phyloP scores from a whole-genome alignment of 116 monocot species.

The Iris pallida region DNA sequence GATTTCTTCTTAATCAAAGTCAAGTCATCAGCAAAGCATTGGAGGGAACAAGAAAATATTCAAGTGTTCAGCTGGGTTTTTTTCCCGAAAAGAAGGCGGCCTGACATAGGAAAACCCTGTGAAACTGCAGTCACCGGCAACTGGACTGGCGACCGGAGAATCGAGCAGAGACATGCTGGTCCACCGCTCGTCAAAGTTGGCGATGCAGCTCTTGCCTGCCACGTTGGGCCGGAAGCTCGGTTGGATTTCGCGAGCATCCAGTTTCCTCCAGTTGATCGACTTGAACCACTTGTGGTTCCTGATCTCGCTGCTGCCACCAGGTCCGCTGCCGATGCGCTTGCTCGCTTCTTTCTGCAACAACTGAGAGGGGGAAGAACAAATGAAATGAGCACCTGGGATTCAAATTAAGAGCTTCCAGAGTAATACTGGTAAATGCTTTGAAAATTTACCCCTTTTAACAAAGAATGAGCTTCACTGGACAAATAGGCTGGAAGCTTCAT shows the following conservation, averaged over 20 bases:
- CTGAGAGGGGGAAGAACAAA: constrained; percentile 24
- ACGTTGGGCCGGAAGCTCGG: constrained; percentile 78
- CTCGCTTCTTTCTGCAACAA: constrained; percentile 75
- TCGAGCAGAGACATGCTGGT: constrained; percentile 59
- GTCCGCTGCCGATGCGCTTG: constrained; percentile 65
- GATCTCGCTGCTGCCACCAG: constrained; percentile 60
- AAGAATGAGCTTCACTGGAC: constrained; percentile 73
- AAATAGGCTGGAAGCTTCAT: constrained; percentile 73
- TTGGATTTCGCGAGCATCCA: constrained; percentile 53
- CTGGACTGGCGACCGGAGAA: constrained; percentile 70
- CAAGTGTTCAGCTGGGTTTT: constrained; percentile 14
- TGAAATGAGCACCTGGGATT: background rate
- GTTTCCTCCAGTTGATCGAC: constrained; percentile 71
- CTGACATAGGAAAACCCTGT: constrained; percentile 63
- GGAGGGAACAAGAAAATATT: background rate
- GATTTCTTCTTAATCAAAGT: background rate
- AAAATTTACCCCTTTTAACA: constrained; percentile 68
- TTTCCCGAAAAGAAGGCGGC: constrained; percentile 36
- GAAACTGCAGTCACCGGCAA: constrained; percentile 42
- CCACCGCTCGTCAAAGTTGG: constrained; percentile 79
- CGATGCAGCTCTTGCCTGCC: constrained; percentile 53
- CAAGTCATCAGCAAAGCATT: background rate
- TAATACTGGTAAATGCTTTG: no score
- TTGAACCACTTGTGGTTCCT: constrained; percentile 93
- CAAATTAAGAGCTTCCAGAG: no score